These are phyloP conservation scores for Ogataea degrootiae DNA, from an alignment of 805 yeast species.

Conservation along the genomic window DNA sequence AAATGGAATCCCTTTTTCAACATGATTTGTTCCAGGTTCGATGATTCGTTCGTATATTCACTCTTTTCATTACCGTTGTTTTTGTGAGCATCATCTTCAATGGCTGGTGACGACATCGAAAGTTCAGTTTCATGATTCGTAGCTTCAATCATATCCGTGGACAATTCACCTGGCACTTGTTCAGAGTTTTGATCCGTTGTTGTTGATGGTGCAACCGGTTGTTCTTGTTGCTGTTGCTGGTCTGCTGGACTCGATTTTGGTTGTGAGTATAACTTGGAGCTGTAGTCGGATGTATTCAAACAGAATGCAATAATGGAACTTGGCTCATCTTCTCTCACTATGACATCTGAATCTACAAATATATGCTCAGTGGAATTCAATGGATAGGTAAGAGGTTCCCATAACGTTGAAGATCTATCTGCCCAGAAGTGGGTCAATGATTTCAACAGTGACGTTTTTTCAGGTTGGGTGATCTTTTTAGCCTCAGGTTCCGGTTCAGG, in stretches of 20 bases:
- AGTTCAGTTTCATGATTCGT: no score
- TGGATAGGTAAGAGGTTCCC: constrained; percentile 91
- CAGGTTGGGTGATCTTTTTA: constrained; percentile 41
- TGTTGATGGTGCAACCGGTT: background rate
- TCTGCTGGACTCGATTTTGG: background rate
- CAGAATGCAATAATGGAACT: constrained; percentile 92
- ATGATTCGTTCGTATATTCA: constrained; percentile 3
- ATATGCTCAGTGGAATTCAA: constrained; percentile 77
- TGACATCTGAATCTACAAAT: constrained; percentile 88
- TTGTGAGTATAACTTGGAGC: constrained; percentile 35
- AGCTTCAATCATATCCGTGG: background rate
- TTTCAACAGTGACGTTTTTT: constrained; percentile 72
- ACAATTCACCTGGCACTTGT: background rate
- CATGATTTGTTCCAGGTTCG: constrained; percentile 61
- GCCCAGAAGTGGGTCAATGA: constrained; percentile 94
- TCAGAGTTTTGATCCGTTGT: no score
- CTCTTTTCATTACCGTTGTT: background rate
- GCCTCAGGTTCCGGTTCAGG: constrained; percentile 3
- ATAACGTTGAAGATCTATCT: constrained; percentile 88
- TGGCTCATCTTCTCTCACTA: constrained; percentile 95
- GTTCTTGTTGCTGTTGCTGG: constrained; percentile 2
- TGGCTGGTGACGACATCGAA: no score
- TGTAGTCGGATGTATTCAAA: constrained; percentile 77
- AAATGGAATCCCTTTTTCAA: constrained; percentile 83
- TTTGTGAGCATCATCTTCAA: background rate